Conservation (phyloP, 257 asterid genomes). For the Schizonepeta tenuifolia region DNA sequence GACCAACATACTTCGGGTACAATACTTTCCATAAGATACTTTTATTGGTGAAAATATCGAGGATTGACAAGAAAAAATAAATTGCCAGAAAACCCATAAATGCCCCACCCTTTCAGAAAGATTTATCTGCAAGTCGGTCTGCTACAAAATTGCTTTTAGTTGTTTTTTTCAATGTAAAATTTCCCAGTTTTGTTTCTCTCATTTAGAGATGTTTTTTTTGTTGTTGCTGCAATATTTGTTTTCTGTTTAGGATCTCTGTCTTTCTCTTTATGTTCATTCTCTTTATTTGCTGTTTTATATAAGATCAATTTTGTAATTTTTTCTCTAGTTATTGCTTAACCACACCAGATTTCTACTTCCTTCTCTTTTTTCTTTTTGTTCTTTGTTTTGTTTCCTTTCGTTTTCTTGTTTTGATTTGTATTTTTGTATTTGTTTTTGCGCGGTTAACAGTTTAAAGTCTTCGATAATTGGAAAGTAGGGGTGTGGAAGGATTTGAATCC, state of each 20-base stretch:
- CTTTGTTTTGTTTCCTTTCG: background rate
- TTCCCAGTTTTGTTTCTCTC: conserved; percentile 14
- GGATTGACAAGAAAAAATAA: background rate
- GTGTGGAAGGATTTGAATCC: background rate
- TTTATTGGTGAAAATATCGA: background rate
- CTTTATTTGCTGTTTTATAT: background rate
- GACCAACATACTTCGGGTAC: background rate
- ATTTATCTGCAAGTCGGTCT: background rate
- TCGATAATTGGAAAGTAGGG: background rate
- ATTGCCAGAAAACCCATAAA: background rate
- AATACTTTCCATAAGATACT: background rate
- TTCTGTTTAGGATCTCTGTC: conserved; percentile 13
- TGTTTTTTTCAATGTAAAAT: background rate
- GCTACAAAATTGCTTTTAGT: background rate
- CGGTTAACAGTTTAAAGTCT: background rate
- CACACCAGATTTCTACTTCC: background rate
- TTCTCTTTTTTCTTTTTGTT: background rate
- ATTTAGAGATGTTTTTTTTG: background rate
- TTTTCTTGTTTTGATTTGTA: background rate
- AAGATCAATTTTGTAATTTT: background rate
- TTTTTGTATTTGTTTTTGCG: background rate
- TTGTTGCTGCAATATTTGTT: too few relatives aligned
- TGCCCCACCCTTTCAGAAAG: background rate
- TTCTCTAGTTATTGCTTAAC: conserved; percentile 19
- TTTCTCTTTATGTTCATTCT: conserved; percentile 14